phyloP scores from a whole-genome alignment of 257 asterid species.

The Agastache rugosa region DNA sequence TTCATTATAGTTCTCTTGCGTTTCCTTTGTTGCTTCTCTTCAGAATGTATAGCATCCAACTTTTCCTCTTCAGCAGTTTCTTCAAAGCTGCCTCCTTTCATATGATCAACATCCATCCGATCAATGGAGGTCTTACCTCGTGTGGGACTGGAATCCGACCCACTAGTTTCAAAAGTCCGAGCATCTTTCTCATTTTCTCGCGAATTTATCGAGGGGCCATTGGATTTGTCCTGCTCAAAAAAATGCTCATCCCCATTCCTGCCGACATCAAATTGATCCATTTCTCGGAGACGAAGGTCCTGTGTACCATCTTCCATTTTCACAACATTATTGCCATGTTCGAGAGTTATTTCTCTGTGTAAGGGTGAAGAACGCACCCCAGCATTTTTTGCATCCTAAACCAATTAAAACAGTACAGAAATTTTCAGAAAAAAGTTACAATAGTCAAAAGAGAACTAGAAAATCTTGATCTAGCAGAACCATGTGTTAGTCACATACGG shows the following conservation, averaged over 20 bases:
- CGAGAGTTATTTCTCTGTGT: slow-evolving; percentile 45
- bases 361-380: slow-evolving; percentile 50
- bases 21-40: slow-evolving; percentile 85
- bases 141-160: slow-evolving; percentile 80
- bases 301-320: slow-evolving; percentile 42
- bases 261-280: slow-evolving; percentile 41
- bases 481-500: slow-evolving; percentile 20
- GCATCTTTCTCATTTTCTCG: slow-evolving; percentile 58
- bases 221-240: slow-evolving; percentile 47
- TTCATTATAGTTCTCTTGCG: slow-evolving; percentile 95
- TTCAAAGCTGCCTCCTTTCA: slow-evolving; percentile 54
- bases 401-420: slow-evolving; percentile 20
- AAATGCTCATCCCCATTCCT: slow-evolving; percentile 49
- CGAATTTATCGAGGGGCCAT: slow-evolving; percentile 36
- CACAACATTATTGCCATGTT: slow-evolving; percentile 45
- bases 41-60: slow-evolving; percentile 60
- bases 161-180: slow-evolving; percentile 71
- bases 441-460: slow-evolving; percentile 9
- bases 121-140: slow-evolving; percentile 60
- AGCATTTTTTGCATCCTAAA: slow-evolving; percentile 57
- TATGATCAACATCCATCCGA: slow-evolving; percentile 55
- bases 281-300: slow-evolving; percentile 50
- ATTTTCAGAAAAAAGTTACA: slow-evolving; percentile 6
- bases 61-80: slow-evolving; percentile 70
- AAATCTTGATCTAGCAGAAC: slow-evolving; percentile 11